phyloP scores from a whole-genome alignment of 2,329 filamentous ascomycete species.

The Colletotrichum navitas region DNA sequence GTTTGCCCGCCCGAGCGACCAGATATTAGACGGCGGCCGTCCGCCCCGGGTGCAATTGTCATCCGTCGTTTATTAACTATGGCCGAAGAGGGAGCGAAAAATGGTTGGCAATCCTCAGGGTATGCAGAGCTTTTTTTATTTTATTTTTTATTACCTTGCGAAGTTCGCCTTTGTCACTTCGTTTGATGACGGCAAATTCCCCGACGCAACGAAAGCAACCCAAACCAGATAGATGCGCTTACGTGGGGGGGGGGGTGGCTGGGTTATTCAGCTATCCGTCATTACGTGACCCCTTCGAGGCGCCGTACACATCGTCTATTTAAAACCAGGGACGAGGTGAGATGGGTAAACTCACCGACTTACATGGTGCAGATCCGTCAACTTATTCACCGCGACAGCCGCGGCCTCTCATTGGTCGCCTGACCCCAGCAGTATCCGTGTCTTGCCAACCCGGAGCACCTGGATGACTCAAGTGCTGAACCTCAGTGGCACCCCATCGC shows the following conservation, averaged over 20 bases:
- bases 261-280: not conserved
- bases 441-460: constrained; percentile 19
- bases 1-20: constrained; percentile 39
- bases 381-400: constrained; percentile 24
- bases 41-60: constrained; percentile 23
- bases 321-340: constrained; percentile 28
- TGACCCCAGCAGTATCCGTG: constrained; percentile 21
- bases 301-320: not conserved
- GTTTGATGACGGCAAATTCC: constrained; percentile 16
- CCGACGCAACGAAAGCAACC: constrained; percentile 5
- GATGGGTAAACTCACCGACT: constrained; percentile 29
- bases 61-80: constrained; percentile 7
- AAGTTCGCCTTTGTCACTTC: not conserved
- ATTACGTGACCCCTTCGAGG: constrained; percentile 4
- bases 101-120: constrained; percentile 17
- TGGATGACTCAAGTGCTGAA: constrained; percentile 26
- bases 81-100: not conserved
- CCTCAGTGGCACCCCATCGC: constrained; percentile 23
- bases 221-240: constrained; percentile 5
- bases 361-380: constrained; percentile 21
- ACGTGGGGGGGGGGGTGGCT: not conserved
- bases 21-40: constrained; percentile 21
- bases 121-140: constrained; percentile 9
- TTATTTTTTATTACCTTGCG: constrained; percentile 16
- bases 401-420: constrained; percentile 26